Conservation (phyloP, 2,329 filamentous ascomycete genomes). For the Penicillium sp. region DNA sequence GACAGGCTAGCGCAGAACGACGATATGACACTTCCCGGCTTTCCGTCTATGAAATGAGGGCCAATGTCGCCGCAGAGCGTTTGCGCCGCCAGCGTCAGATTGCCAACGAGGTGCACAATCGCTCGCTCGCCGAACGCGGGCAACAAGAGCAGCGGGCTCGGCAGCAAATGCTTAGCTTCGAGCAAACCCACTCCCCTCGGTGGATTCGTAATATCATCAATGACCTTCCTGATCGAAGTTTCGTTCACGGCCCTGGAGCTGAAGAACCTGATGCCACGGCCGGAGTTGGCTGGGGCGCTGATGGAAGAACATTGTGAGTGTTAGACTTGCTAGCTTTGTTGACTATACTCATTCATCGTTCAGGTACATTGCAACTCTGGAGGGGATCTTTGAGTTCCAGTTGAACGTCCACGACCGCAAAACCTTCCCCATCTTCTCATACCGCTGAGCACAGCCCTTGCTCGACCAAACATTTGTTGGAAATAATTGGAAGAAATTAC, state of each 20-base stretch:
- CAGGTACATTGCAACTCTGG: slow-evolving; percentile 51
- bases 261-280: slow-evolving; percentile 47
- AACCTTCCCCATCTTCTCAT: slow-evolving; percentile 48
- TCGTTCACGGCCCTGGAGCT: slow-evolving; percentile 33
- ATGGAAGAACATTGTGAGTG: slow-evolving; percentile 51
- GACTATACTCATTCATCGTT: slow-evolving; percentile 9
- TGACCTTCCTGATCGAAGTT: slow-evolving; percentile 37
- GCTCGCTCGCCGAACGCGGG: slow-evolving; percentile 19
- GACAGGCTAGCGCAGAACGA: slow-evolving; percentile 20
- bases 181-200: slow-evolving; percentile 39
- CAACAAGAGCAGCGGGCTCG: slow-evolving; percentile 37
- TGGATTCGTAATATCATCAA: slow-evolving; percentile 42
- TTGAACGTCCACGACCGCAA: slow-evolving; percentile 51
- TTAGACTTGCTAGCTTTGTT: neutral
- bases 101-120: slow-evolving; percentile 36
- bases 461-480: neutral
- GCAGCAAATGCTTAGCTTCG: slow-evolving; percentile 35
- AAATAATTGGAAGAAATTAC: neutral
- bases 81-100: slow-evolving; percentile 41
- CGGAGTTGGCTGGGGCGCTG: slow-evolving; percentile 50
- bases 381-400: slow-evolving; percentile 51
- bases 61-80: slow-evolving; percentile 43
- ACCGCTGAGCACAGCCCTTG: slow-evolving; percentile 33
- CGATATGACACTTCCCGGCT: slow-evolving; percentile 31
- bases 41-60: slow-evolving; percentile 37